Percentiles rank a stretch among this genome's conserved stretches.
Evolutionary conservation across 805 yeast genomes (phyloP).

Genomic region (Saccharomycopsis babjevae): DNA sequence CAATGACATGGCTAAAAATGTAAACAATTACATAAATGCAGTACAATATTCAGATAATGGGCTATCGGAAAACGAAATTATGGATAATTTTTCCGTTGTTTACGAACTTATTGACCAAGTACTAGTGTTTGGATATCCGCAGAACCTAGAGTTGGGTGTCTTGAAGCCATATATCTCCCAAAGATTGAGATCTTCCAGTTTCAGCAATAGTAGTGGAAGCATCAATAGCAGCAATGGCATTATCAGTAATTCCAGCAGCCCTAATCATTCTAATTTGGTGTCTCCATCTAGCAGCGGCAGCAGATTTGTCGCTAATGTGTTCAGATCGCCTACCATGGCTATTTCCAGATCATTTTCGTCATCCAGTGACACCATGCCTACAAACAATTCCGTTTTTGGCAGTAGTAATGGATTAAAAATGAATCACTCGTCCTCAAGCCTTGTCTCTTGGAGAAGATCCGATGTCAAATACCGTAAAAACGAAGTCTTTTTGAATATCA

Average conservation of each 20-base stretch:
- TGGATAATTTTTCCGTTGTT: conserved; percentile 55
- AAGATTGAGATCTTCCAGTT: neutral
- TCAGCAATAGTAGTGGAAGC: neutral
- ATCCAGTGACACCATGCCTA: neutral
- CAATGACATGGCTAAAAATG: conserved; percentile 20
- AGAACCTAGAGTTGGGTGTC: conserved; percentile 44
- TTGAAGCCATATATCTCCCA: conserved; percentile 29
- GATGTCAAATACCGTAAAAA: conserved; percentile 74
- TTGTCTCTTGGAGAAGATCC: conserved; percentile 55
- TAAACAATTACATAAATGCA: conserved; percentile 18
- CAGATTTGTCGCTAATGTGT: neutral
- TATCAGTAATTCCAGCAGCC: conserved; percentile 1
- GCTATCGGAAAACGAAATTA: conserved; percentile 39
- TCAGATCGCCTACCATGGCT: neutral
- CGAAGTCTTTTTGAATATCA: conserved; percentile 66
- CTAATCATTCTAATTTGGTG: neutral
- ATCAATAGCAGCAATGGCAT: neutral
- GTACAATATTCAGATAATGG: conserved; percentile 2
- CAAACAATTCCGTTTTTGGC: neutral
- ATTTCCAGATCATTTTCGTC: neutral
- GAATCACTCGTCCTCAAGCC: neutral
- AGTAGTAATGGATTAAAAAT: neutral
- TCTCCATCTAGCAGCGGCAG: neutral
- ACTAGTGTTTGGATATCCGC: conserved; percentile 71
- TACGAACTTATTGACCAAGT: conserved; percentile 74